A percentile compares a stretch with the other conserved stretches of the same genome.
Evolutionary conservation across 768 basidiomycete species (phyloP).

Genomic region (Leccinum fibrillosum): DNA sequence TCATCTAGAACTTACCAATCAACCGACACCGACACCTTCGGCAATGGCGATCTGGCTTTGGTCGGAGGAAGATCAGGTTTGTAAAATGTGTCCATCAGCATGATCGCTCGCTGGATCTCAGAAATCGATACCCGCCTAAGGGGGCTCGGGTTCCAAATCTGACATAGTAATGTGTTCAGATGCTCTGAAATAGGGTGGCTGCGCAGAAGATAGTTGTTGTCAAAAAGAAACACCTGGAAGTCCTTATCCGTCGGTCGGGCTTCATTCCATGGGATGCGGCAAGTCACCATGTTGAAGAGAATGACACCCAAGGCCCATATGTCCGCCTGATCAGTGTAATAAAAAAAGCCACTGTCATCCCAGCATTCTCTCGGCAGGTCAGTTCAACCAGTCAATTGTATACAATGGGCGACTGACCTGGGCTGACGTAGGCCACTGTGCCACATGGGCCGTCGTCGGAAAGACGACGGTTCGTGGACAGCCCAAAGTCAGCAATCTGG

Average conservation of each 20-base stretch:
- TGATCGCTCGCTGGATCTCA: constrained; percentile 12
- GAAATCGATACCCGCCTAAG: constrained; percentile 16
- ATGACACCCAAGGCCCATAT: constrained; percentile 79
- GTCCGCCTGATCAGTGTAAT: constrained; percentile 37
- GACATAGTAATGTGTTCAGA: constrained; percentile 4
- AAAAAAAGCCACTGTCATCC: constrained; percentile 32
- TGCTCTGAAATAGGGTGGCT: constrained; percentile 7
- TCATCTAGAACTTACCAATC: constrained; percentile 13
- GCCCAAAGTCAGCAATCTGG: constrained; percentile 75
- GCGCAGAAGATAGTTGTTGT: background rate
- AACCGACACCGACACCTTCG: background rate
- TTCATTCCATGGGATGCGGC: constrained; percentile 25
- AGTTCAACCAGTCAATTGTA: constrained; percentile 2
- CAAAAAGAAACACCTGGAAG: constrained; percentile 3
- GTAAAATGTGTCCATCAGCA: constrained; percentile 18
- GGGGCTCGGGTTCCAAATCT: constrained; percentile 17
- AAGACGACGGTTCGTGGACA: constrained; percentile 46
- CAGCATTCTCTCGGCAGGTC: constrained; percentile 49
- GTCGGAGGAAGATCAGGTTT: background rate
- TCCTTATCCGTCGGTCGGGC: constrained; percentile 1
- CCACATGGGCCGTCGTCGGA: constrained; percentile 57
- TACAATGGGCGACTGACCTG: constrained; percentile 44
- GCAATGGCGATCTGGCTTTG: background rate
- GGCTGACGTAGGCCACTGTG: constrained; percentile 64
- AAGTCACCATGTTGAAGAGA: constrained; percentile 79